A percentile compares a stretch with the other conserved stretches of the same genome.
Evolutionary conservation across 2,329 filamentous ascomycete species (phyloP).

Genomic region (Rutstroemia sp.): DNA sequence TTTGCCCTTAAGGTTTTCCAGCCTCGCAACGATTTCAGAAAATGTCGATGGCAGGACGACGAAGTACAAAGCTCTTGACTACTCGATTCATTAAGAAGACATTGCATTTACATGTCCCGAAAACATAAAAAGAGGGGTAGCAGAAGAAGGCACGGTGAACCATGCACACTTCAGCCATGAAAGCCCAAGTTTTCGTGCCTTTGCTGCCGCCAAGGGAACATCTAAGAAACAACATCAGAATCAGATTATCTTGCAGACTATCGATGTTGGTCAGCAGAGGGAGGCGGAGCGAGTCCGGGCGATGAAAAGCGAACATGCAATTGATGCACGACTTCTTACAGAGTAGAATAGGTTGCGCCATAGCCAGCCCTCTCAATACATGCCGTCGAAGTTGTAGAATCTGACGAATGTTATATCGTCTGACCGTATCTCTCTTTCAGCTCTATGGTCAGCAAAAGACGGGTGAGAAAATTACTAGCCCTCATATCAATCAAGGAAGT

Average conservation of each 20-base stretch:
- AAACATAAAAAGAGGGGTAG: too few species aligned
- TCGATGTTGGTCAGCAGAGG: background rate
- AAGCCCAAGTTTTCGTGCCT: background rate
- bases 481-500: background rate
- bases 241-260: background rate
- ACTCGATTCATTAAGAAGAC: too few species aligned
- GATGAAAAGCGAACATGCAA: background rate
- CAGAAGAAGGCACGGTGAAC: too few species aligned
- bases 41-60: too few species aligned
- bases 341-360: background rate
- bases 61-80: too few species aligned
- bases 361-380: slow-evolving; percentile 5
- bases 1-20: background rate
- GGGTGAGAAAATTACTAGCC: background rate
- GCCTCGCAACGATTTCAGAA: background rate
- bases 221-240: too few species aligned
- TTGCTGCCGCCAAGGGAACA: too few species aligned
- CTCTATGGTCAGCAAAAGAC: background rate
- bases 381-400: background rate
- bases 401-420: slow-evolving; percentile 6
- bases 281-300: background rate
- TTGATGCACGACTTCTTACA: background rate
- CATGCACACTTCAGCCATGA: background rate
- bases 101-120: too few species aligned
- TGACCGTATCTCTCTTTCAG: background rate